Evolutionary conservation across 192 early-diverging fungal genomes (phyloP), one percentile per base, ranked within the genome.

Genomic region (Lobosporangium transversale): DNA sequence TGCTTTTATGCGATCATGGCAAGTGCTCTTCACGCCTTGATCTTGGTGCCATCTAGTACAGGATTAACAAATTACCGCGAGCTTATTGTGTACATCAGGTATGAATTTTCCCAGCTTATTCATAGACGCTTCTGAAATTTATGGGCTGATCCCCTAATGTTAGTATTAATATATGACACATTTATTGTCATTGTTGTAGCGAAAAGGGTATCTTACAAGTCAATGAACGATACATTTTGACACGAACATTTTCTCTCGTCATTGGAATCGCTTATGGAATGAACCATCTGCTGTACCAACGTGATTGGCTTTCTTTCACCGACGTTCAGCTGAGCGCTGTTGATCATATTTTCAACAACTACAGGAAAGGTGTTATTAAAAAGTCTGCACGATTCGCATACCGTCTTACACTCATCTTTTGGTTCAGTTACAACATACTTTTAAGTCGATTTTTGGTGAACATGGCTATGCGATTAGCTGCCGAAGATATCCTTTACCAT

Each of bases 151-250:
- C n/a, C n/a, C n/a, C n/a, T n/a, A n/a, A n/a, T n/a, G n/a, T n/a
- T n/a, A n/a, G n/a, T n/a, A n/a, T n/a, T n/a, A n/a, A n/a, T n/a
- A n/a, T n/a, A n/a, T n/a, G n/a, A n/a, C n/a, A n/a, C n/a, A n/a
- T n/a, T n/a, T n/a, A n/a, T n/a, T n/a, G n/a, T n/a, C n/a, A n/a
- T n/a, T n/a, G n/a, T n/a, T 44, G 30, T 61, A 75, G 71, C 27
- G 57, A 66, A 42, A 76, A 62, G 36, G 73, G 73, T 6, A 62
- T 67, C 6, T 12, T 43, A 33, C 73, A 76, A 48, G 47, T 76
- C 58, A 76, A 76, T 29, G 73, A 76, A 21, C 57, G 73, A 9
- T 62, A 67, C 27, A 76, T 76, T 23, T 45, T 76, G 58, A 62
- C 58, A 32, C 32, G 59, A 20, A 51, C 31, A 24, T 76, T 76